phyloP scores from a whole-genome alignment of 495 filamentous ascomycete genomes.

The Darksidea phi region DNA sequence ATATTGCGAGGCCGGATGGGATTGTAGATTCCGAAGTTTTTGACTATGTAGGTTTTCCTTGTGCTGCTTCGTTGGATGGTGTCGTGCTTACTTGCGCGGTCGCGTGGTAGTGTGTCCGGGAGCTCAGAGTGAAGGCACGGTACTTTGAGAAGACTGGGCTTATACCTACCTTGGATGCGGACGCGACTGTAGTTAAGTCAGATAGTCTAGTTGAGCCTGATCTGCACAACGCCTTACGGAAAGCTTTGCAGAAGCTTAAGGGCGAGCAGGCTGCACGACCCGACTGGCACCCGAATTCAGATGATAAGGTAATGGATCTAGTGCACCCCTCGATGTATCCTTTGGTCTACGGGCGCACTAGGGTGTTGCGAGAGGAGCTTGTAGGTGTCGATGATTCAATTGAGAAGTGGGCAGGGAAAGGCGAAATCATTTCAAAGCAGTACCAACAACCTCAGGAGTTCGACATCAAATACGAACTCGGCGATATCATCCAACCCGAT shows the following conservation, averaged over 20 bases:
- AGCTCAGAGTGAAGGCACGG: conserved; percentile 38
- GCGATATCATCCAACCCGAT: conserved; percentile 11
- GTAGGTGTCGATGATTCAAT: conserved; percentile 41
- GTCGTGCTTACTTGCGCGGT: background rate
- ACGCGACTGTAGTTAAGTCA: conserved; percentile 41
- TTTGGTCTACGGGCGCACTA: conserved; percentile 47
- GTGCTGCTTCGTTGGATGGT: too few relatives aligned
- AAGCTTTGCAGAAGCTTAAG: conserved; percentile 33
- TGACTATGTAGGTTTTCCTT: too few relatives aligned
- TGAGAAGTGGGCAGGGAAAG: conserved; percentile 33
- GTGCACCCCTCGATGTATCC: conserved; percentile 50
- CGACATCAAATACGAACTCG: conserved; percentile 32
- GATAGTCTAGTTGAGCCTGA: conserved; percentile 29
- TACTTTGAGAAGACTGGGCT: conserved; percentile 16
- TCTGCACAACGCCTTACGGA: conserved; percentile 43
- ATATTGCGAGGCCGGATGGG: too few relatives aligned
- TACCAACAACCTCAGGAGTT: conserved; percentile 22
- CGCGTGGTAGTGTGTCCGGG: conserved; percentile 34
- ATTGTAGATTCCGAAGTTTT: too few relatives aligned
- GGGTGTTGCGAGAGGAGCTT: conserved; percentile 37
- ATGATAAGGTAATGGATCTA: conserved; percentile 39
- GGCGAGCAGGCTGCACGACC: conserved; percentile 12
- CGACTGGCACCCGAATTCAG: conserved; percentile 32
- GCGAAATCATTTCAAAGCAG: conserved; percentile 26
- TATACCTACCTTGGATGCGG: conserved; percentile 23